phyloP scores from a whole-genome alignment of 2,329 filamentous ascomycete species.

The Colletotrichum incanum region DNA sequence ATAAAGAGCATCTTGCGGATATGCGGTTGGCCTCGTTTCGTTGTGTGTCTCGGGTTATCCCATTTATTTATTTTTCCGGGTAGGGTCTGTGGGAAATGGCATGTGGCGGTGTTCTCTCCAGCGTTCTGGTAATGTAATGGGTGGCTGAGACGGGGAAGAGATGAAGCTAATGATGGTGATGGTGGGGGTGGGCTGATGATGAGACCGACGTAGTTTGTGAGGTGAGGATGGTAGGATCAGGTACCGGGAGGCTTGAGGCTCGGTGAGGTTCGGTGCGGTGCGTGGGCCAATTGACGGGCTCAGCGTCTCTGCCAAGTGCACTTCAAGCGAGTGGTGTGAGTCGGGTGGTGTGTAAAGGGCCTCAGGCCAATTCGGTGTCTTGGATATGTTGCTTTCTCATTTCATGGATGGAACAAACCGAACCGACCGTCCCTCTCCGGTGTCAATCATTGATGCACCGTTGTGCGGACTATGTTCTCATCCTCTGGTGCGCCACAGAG shows the following conservation, averaged over 20 bases:
- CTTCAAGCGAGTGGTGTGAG: not conserved
- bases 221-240: not conserved
- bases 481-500: not conserved
- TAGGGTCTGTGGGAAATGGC: too few species aligned
- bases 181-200: conserved; percentile 1
- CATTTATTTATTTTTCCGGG: not conserved
- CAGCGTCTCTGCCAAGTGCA: not conserved
- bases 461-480: not conserved
- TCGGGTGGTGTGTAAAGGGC: not conserved
- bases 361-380: not conserved
- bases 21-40: conserved; percentile 30
- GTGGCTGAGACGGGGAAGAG: not conserved
- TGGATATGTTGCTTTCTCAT: not conserved
- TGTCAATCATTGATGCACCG: not conserved
- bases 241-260: not conserved
- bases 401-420: not conserved
- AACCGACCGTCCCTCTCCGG: not conserved
- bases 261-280: not conserved
- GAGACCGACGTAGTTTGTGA: not conserved
- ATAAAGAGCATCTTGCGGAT: conserved; percentile 85
- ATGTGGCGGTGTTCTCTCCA: not conserved
- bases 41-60: not conserved
- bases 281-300: conserved; percentile 1
- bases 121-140: not conserved
- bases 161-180: not conserved